Evolutionary conservation across 2,329 filamentous ascomycete species (phyloP).

Genomic region (Monosporascus sp.): DNA sequence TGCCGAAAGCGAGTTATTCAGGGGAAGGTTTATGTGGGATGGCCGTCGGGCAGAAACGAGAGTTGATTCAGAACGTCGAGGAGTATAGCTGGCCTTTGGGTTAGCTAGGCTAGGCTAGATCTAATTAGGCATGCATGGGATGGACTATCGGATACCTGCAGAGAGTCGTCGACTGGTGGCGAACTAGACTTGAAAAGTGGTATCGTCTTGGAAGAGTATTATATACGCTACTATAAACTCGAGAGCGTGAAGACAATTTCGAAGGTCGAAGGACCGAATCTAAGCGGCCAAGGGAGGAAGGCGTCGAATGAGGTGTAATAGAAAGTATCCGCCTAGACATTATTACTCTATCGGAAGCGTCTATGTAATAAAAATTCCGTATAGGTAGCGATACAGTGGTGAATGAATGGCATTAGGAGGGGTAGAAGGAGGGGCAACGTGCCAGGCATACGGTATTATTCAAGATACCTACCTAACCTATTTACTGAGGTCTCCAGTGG

Average conservation of each 20-base stretch:
- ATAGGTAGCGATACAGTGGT: not conserved
- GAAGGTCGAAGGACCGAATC: not conserved
- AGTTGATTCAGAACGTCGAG: not conserved
- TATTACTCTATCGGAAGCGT: not conserved
- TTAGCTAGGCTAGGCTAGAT: not conserved
- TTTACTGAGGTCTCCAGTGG: not conserved
- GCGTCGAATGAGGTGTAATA: not conserved
- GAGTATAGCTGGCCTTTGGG: not conserved
- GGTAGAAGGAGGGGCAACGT: not conserved
- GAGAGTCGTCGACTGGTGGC: not conserved
- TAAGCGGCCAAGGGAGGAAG: not conserved
- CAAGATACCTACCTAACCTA: too few species aligned
- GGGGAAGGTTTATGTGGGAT: not conserved
- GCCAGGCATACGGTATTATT: not conserved
- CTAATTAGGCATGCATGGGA: not conserved
- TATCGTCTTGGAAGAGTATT: not conserved
- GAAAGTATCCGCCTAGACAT: not conserved
- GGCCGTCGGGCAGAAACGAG: not conserved
- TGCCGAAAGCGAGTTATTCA: constrained; percentile 3
- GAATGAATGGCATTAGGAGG: not conserved
- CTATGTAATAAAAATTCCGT: too few species aligned
- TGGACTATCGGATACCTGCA: not conserved
- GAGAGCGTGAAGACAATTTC: not conserved
- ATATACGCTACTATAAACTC: not conserved
- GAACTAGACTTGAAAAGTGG: not conserved